These are phyloP conservation scores for Aquilaria yunnanensis DNA, from an alignment of 345 rosid species.

Conservation along the genomic window DNA sequence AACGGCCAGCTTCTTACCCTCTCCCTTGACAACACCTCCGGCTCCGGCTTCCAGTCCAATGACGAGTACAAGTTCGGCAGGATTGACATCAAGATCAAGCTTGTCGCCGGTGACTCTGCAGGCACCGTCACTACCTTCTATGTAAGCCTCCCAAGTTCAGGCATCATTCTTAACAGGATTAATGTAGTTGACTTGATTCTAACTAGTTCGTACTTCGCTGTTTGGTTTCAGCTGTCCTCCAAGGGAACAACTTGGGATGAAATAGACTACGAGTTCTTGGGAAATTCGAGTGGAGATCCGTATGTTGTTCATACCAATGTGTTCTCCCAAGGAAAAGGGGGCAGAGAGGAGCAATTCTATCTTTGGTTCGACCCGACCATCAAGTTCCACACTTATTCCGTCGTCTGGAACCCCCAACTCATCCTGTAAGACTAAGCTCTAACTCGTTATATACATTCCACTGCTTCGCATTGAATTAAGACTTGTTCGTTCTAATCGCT, in stretches of 20 bases:
- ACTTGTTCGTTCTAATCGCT: too few relatives aligned
- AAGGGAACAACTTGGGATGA: constrained; percentile 13
- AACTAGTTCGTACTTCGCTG: too few relatives aligned
- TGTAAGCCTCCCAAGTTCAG: background rate
- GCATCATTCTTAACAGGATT: background rate
- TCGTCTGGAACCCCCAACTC: constrained; percentile 9
- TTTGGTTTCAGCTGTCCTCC: constrained; percentile 1
- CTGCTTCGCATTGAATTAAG: background rate
- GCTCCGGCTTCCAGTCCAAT: constrained; percentile 13
- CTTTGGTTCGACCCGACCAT: constrained; percentile 11
- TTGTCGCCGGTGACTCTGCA: constrained; percentile 11
- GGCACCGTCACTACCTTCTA: constrained; percentile 12
- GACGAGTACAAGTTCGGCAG: constrained; percentile 5
- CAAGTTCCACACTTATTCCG: constrained; percentile 10
- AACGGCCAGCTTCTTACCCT: constrained; percentile 5
- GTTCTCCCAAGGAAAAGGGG: constrained; percentile 10
- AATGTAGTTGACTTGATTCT: too few relatives aligned
- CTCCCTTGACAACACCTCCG: constrained; percentile 9
- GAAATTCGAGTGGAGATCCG: constrained; percentile 3
- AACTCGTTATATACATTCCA: background rate
- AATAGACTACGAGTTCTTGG: constrained; percentile 11
- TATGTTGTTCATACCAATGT: constrained; percentile 10
- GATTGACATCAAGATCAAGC: constrained; percentile 15
- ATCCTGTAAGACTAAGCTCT: constrained; percentile 2
- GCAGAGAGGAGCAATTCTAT: constrained; percentile 7